Evolutionary conservation across 177 flowering plant species (phyloP), one percentile per base, ranked within the genome.

Genomic region (Vitis hybrid): DNA sequence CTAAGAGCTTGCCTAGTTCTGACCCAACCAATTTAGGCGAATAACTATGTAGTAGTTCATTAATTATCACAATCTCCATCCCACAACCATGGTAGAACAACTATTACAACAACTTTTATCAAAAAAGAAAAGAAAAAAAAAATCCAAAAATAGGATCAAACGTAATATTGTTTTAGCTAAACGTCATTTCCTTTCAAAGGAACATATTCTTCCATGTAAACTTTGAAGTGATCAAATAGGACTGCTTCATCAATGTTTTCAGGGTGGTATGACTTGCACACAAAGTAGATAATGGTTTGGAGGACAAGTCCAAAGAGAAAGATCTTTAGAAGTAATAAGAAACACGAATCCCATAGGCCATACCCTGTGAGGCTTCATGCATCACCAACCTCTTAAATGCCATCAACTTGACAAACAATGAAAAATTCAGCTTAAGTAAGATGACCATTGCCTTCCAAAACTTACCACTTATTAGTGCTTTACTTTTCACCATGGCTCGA

Each of bases 191-290:
- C 69, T 11, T 56, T 72, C 30, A 26, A 26, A 26, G 0, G 30
- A 26, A 26, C 76, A 72, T 78, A 78, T 17, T 72, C 78, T 1
- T 76, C 78, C 10, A 60, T 14, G 40, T 72, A 78, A 57, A 63
- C 78, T 62, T 75, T 72, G 13, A 78, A 62, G 19, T 75, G 81
- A 69, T 78, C 78, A 10, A 3, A 67, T 61, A 54, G 69, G 65
- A 3, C 0, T 26, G 30, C 30, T 26, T 26, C 30, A 26, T 26
- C 30, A 26, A 26, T 26, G 30, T 26, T 26, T 26, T 26, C 0
- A 26, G 0, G 30, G 30, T 26, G 0, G 30, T 26, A 26, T 0
- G 30, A 26, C 30, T 26, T 26, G 30, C 30, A 26, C 0, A 26
- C 0, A 26, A 26, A 26, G 30, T 26, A 26, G 30, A 26, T 26